Conservation (phyloP, 1,139 yeast genomes). For the Sugiyamaella pinicola region DNA sequence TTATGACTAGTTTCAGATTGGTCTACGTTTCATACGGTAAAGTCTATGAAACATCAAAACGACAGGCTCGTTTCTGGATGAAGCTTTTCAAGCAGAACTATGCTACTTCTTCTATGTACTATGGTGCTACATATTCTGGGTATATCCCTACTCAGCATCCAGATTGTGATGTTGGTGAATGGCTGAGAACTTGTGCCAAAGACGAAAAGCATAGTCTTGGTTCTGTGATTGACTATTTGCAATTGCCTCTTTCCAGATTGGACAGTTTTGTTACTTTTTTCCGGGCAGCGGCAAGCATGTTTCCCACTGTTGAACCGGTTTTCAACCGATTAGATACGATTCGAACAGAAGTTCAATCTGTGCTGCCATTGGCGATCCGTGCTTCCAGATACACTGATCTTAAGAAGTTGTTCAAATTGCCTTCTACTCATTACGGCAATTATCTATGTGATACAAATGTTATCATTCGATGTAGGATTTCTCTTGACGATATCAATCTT, state of each 20-base stretch:
- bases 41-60: constrained; percentile 9
- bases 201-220: constrained; percentile 28
- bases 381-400: constrained; percentile 28
- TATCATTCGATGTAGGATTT: constrained; percentile 26
- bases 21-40: constrained; percentile 15
- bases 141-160: constrained; percentile 32
- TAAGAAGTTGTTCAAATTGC: constrained; percentile 27
- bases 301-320: constrained; percentile 27
- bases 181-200: constrained; percentile 30
- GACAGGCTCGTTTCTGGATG: constrained; percentile 22
- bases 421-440: constrained; percentile 26
- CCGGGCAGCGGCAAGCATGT: constrained; percentile 20
- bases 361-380: constrained; percentile 30
- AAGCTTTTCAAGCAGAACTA: constrained; percentile 14
- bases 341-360: constrained; percentile 27
- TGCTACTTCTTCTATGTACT: constrained; percentile 21
- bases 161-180: constrained; percentile 34
- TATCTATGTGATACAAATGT: constrained; percentile 32
- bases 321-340: constrained; percentile 24
- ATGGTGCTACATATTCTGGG: constrained; percentile 22
- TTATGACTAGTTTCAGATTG: constrained; percentile 8
- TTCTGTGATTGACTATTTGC: constrained; percentile 31
- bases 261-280: constrained; percentile 27
- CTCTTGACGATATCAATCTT: constrained; percentile 26
- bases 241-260: constrained; percentile 31